Evolutionary conservation across 768 basidiomycete species (phyloP).

Genomic region (Podaxis carcinomalis): DNA sequence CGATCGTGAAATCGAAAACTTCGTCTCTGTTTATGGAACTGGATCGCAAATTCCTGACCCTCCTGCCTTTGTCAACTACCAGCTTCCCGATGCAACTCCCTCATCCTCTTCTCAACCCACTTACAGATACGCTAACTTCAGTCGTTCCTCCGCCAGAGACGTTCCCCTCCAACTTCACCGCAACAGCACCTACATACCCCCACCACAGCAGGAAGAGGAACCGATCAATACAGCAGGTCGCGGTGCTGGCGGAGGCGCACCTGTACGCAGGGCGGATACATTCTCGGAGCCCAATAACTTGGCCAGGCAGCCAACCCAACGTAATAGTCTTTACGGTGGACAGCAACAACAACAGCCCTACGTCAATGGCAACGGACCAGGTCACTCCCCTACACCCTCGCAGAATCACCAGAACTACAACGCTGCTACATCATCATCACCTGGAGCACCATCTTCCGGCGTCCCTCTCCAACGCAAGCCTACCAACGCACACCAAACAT

Average conservation of each 20-base stretch:
- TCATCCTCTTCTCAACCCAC: conserved; percentile 53
- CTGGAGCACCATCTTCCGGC: conserved; percentile 17
- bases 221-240: conserved; percentile 62
- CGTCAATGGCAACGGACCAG: conserved; percentile 23
- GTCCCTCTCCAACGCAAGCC: conserved; percentile 23
- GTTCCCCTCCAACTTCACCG: conserved; percentile 15
- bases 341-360: conserved; percentile 22
- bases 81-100: conserved; percentile 59
- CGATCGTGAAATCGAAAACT: conserved; percentile 82
- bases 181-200: conserved; percentile 14
- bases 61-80: conserved; percentile 82
- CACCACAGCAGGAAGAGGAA: conserved; percentile 37
- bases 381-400: conserved; percentile 8
- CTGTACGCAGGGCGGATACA: conserved; percentile 30
- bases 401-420: conserved; percentile 7
- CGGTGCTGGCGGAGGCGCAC: conserved; percentile 54
- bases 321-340: conserved; percentile 14
- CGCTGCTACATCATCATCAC: conserved; percentile 14
- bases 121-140: conserved; percentile 54
- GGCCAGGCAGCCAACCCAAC: conserved; percentile 30
- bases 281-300: conserved; percentile 23
- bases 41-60: conserved; percentile 86
- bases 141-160: conserved; percentile 38
- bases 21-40: conserved; percentile 86
- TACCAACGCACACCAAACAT: conserved; percentile 12